Conservation (phyloP, 495 filamentous ascomycete species). For the Chlorociboria aeruginascens region DNA sequence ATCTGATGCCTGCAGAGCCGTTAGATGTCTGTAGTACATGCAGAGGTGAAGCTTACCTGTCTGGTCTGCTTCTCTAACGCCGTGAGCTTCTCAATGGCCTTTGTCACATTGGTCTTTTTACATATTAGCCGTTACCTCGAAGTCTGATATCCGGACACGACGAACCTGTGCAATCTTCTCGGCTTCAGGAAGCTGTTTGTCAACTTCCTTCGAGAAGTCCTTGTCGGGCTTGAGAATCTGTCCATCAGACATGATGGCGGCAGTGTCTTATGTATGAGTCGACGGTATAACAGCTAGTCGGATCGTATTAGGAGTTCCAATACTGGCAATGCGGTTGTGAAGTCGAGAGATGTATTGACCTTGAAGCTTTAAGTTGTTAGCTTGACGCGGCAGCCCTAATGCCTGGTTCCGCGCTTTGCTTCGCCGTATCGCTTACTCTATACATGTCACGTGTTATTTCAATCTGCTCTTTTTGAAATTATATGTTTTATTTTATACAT, state of each 20-base stretch:
- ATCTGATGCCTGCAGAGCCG: slow-evolving; percentile 65
- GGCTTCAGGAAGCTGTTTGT: slow-evolving; percentile 81
- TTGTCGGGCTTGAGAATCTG: slow-evolving; percentile 42
- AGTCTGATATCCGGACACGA: neutral
- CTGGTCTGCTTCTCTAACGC: slow-evolving; percentile 88
- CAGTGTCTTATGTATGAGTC: neutral
- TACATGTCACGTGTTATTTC: neutral
- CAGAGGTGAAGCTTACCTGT: slow-evolving; percentile 49
- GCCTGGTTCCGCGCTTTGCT: neutral
- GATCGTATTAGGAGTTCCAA: neutral
- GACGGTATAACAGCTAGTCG: neutral
- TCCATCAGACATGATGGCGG: slow-evolving; percentile 23
- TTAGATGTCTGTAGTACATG: slow-evolving; percentile 5
- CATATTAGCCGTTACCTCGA: too few relatives aligned
- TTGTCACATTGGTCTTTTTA: slow-evolving; percentile 59
- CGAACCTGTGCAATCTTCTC: slow-evolving; percentile 75
- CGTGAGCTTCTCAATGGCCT: slow-evolving; percentile 86
- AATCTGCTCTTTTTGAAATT: neutral
- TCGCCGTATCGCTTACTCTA: neutral
- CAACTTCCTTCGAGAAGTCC: slow-evolving; percentile 79
- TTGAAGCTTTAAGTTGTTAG: neutral
- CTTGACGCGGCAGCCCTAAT: slow-evolving; percentile 5
- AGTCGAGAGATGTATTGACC: neutral
- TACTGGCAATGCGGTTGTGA: neutral
- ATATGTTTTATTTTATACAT: too few relatives aligned